Evolutionary conservation across 2,329 filamentous ascomycete genomes (phyloP).

Genomic region (Pseudogymnoascus sp.): DNA sequence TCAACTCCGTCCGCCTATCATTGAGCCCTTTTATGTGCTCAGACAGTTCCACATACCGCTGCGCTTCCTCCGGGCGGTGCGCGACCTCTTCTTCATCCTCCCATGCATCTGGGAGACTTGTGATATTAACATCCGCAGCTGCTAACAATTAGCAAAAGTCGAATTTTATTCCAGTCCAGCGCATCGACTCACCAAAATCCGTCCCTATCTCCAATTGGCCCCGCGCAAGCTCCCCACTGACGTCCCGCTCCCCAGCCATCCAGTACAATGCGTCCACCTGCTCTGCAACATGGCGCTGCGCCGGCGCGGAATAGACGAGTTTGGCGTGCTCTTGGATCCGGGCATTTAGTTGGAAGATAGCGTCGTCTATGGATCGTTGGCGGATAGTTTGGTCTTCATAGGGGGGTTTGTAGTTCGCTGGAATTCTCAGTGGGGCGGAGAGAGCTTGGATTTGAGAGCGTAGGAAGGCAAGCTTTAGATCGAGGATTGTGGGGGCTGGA

Average conservation of each 20-base stretch:
- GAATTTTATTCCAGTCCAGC: not conserved
- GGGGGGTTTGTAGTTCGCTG: conserved; percentile 38
- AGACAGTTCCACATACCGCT: conserved; percentile 44
- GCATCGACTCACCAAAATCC: conserved; percentile 29
- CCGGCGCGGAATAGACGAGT: conserved; percentile 57
- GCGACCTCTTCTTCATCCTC: conserved; percentile 32
- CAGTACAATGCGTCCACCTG: conserved; percentile 61
- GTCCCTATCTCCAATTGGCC: conserved; percentile 33
- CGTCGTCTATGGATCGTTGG: conserved; percentile 46
- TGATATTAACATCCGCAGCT: conserved; percentile 23
- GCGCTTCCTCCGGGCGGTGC: conserved; percentile 41
- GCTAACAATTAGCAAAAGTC: not conserved
- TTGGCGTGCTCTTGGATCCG: conserved; percentile 55
- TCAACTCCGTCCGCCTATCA: conserved; percentile 33
- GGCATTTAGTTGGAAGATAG: conserved; percentile 50
- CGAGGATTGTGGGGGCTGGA: conserved; percentile 45
- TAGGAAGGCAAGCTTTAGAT: conserved; percentile 57
- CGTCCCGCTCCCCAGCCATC: conserved; percentile 34
- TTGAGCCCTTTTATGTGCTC: conserved; percentile 42
- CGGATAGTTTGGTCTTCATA: conserved; percentile 31
- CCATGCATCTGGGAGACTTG: conserved; percentile 25
- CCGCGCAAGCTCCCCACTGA: conserved; percentile 26
- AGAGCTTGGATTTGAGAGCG: conserved; percentile 53
- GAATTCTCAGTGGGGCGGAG: conserved; percentile 48
- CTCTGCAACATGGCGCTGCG: conserved; percentile 62